These are phyloP conservation scores for Clarkia xantiana DNA, from an alignment of 345 rosid genomes.

Conservation along the genomic window DNA sequence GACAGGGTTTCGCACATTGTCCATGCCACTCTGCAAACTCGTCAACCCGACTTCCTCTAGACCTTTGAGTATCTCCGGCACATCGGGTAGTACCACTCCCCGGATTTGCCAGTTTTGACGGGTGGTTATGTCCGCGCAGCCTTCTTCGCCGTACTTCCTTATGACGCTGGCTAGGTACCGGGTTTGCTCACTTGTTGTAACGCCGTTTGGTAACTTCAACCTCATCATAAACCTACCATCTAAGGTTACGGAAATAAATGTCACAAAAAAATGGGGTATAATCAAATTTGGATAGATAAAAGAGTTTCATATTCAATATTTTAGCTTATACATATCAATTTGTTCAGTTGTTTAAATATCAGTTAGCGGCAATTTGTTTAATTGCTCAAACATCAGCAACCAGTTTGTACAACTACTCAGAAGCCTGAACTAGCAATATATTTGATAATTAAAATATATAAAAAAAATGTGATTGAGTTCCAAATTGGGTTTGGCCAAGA, in stretches of 20 bases:
- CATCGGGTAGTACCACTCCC: constrained; percentile 79
- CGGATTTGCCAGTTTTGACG: constrained; percentile 98
- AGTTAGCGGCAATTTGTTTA: too few relatives aligned
- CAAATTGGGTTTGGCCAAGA: too few relatives aligned
- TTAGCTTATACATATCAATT: too few relatives aligned
- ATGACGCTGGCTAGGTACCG: constrained; percentile 77
- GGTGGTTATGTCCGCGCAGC: constrained; percentile 87
- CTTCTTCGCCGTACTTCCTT: constrained; percentile 79
- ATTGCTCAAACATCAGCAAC: too few relatives aligned
- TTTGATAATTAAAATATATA: too few relatives aligned
- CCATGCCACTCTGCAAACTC: constrained; percentile 94
- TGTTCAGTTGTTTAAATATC: too few relatives aligned
- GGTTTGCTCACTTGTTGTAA: constrained; percentile 80
- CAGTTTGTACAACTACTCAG: too few relatives aligned
- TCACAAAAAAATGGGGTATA: too few relatives aligned
- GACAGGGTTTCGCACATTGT: constrained; percentile 92
- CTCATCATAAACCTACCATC: constrained; percentile 99
- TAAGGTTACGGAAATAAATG: constrained; percentile 10
- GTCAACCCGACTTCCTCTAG: constrained; percentile 72
- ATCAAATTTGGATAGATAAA: too few relatives aligned
- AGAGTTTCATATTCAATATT: too few relatives aligned
- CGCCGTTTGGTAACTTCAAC: constrained; percentile 86
- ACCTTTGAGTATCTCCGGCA: constrained; percentile 72
- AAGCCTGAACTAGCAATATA: too few relatives aligned
- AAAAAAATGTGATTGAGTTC: too few relatives aligned